phyloP scores from a whole-genome alignment of 345 rosid species.

The Syzygium aqueum region DNA sequence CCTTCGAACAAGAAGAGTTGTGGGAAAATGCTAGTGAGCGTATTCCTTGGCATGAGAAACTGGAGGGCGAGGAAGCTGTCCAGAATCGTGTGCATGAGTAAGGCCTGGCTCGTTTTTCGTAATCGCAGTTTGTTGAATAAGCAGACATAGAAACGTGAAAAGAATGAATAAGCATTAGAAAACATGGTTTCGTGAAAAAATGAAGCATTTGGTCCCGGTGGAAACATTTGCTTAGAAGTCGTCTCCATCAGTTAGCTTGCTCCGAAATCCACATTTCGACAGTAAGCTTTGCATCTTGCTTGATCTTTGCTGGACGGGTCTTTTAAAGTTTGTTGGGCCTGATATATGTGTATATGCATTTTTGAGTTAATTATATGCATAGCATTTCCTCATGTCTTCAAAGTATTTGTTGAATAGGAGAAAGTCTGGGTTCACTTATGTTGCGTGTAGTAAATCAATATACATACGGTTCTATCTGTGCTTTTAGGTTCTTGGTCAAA shows the following conservation, averaged over 20 bases:
- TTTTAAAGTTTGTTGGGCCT: not conserved
- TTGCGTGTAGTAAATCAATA: not conserved
- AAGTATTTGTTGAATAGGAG: not conserved
- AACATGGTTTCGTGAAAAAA: not conserved
- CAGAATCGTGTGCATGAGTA: constrained; percentile 96
- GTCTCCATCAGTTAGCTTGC: not conserved
- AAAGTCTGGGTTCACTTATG: not conserved
- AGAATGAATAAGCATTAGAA: not conserved
- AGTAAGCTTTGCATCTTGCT: not conserved
- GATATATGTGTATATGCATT: not conserved
- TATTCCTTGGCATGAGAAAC: constrained; percentile 90
- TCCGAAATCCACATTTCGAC: not conserved
- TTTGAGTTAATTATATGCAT: not conserved
- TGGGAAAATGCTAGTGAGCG: constrained; percentile 86
- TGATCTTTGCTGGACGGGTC: not conserved
- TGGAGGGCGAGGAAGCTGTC: constrained; percentile 91
- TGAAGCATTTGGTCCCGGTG: not conserved
- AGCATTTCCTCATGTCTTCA: not conserved
- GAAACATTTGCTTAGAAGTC: not conserved
- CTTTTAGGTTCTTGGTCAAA: not conserved
- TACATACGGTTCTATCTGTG: not conserved
- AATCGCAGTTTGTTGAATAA: not conserved
- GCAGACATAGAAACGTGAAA: not conserved
- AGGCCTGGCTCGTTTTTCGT: constrained; percentile 18
- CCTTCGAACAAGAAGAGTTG: constrained; percentile 78